Percentiles rank a stretch among this genome's conserved stretches.
Conservation (phyloP, 345 rosid species). For the Lepidium aucheri region DNA sequence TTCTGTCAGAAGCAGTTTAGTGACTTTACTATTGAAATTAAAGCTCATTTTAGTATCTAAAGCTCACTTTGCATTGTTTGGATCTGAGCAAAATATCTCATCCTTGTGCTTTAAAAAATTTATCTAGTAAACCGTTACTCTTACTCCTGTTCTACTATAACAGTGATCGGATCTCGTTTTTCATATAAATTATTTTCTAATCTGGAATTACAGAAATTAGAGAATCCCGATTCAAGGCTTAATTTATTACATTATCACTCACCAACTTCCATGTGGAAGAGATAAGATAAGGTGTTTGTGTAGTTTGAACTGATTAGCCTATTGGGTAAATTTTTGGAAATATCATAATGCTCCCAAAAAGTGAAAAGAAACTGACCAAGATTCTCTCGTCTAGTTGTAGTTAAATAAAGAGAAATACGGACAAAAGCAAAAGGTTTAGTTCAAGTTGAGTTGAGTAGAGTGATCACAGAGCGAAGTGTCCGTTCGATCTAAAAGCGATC, state of each 20-base stretch:
- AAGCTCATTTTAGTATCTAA: too few relatives aligned
- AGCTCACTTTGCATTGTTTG: background rate
- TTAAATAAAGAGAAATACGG: background rate
- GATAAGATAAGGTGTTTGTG: slow-evolving; percentile 7
- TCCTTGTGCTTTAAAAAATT: background rate
- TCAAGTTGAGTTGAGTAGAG: background rate
- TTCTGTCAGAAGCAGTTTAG: background rate
- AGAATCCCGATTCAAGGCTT: background rate
- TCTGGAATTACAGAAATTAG: background rate
- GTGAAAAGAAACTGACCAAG: background rate
- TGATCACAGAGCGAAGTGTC: background rate
- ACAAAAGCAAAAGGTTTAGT: background rate
- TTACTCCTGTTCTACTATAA: background rate
- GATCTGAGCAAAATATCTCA: background rate
- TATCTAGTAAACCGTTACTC: background rate
- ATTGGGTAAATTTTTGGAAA: background rate
- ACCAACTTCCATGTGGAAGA: slow-evolving; percentile 6
- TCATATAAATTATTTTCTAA: background rate
- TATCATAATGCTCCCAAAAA: background rate
- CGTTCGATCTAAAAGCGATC: background rate
- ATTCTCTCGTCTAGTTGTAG: background rate
- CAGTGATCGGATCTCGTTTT: background rate
- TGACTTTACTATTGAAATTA: background rate
- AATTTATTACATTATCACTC: background rate
- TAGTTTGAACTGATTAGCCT: background rate